These are phyloP conservation scores for Massariosphaeria phaeospora DNA, from an alignment of 495 filamentous ascomycete genomes.

Conservation along the genomic window DNA sequence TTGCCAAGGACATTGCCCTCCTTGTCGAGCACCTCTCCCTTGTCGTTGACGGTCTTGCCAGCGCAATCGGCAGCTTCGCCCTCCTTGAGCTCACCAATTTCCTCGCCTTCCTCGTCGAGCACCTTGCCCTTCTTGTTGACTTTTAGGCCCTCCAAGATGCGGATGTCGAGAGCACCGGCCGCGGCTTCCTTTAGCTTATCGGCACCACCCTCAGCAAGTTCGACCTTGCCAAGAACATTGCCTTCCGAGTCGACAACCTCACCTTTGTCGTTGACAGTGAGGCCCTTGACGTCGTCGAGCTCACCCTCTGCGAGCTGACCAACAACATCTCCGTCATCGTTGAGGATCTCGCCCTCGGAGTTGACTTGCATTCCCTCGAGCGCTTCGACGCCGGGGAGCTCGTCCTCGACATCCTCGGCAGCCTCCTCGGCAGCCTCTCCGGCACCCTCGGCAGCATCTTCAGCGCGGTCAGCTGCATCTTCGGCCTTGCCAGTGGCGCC, in stretches of 20 bases:
- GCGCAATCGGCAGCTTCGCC: conserved; percentile 46
- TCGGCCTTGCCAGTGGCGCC: conserved; percentile 5
- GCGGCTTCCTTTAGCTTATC: conserved; percentile 41
- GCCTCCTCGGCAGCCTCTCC: conserved; percentile 29
- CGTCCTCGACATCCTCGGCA: conserved; percentile 41
- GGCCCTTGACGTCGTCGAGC: conserved; percentile 43
- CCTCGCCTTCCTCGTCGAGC: conserved; percentile 51
- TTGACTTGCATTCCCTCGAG: conserved; percentile 58
- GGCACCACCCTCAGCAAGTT: conserved; percentile 41
- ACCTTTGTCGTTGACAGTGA: conserved; percentile 56
- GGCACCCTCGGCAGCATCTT: conserved; percentile 36
- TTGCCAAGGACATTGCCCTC: conserved; percentile 48
- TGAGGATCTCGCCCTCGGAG: conserved; percentile 51
- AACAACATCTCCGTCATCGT: conserved; percentile 41
- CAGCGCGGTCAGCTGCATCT: conserved; percentile 31
- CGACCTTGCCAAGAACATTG: conserved; percentile 54
- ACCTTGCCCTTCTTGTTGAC: conserved; percentile 55
- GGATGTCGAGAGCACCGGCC: conserved; percentile 40
- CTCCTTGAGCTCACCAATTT: conserved; percentile 49
- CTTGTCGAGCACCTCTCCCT: conserved; percentile 50
- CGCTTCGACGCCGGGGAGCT: conserved; percentile 52
- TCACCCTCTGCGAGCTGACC: conserved; percentile 42
- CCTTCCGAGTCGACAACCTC: conserved; percentile 58
- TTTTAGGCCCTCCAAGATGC: conserved; percentile 49
- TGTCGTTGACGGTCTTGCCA: conserved; percentile 49